Evolutionary conservation across 208 protist genomes (phyloP).

Genomic region (Eutreptiella sp.): DNA sequence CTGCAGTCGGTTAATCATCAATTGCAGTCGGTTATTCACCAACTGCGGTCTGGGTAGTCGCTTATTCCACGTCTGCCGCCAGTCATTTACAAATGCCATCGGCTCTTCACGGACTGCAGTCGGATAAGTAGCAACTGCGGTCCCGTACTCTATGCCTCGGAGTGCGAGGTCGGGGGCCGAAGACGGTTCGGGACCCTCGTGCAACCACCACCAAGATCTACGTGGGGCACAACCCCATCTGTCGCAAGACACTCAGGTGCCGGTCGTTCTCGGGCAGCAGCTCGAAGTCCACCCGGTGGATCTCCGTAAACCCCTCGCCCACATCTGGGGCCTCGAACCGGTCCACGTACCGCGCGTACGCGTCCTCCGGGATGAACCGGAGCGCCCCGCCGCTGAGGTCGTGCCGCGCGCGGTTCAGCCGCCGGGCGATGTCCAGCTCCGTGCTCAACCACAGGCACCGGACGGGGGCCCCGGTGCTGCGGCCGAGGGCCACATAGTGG

Average conservation of each 20-base stretch:
- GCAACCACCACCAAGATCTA: too few species aligned
- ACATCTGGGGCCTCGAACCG: constrained; percentile 29
- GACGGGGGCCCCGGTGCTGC: constrained; percentile 29
- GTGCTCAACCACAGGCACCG: constrained; percentile 64
- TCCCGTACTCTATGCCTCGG: too few species aligned
- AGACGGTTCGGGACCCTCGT: too few species aligned
- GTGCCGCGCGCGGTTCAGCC: constrained; percentile 62
- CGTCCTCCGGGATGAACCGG: constrained; percentile 27
- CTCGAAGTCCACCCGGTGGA: constrained; percentile 37
- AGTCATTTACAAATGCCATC: too few species aligned
- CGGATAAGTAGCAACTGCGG: too few species aligned
- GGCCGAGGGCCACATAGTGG: constrained; percentile 53
- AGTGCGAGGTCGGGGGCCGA: too few species aligned
- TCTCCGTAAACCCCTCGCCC: constrained; percentile 36
- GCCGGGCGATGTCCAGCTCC: constrained; percentile 49
- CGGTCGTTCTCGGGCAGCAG: constrained; percentile 16
- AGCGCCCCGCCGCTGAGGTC: constrained; percentile 34
- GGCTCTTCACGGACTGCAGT: too few species aligned
- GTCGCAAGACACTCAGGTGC: constrained; percentile 12
- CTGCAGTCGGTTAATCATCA: too few species aligned
- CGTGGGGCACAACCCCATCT: too few species aligned
- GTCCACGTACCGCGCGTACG: constrained; percentile 38
- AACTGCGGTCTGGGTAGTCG: too few species aligned
- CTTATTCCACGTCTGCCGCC: too few species aligned
- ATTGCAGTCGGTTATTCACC: too few species aligned